These are phyloP conservation scores for Diplosphaera chodatii DNA, from an alignment of 139 green algal species.

Conservation along the genomic window DNA sequence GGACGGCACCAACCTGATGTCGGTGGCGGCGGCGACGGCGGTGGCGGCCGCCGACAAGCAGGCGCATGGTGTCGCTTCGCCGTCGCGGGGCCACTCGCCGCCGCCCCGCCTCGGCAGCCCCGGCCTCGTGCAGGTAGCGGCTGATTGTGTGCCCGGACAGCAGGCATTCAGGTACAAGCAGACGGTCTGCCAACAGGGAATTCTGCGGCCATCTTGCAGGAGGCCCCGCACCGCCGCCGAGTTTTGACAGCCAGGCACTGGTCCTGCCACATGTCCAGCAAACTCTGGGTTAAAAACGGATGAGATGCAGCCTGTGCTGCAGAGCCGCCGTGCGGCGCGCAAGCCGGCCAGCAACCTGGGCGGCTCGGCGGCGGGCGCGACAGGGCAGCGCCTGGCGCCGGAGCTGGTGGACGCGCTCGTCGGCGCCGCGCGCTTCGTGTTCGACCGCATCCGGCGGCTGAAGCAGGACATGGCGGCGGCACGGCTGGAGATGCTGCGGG, in stretches of 20 bases:
- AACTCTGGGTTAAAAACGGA: too few species aligned
- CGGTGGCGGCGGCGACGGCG: too few species aligned
- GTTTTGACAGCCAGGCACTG: too few species aligned
- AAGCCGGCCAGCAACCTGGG: neutral
- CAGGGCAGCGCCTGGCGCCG: neutral
- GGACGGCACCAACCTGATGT: neutral
- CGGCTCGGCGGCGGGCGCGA: neutral
- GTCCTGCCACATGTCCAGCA: too few species aligned
- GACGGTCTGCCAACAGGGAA: too few species aligned
- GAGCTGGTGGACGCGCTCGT: neutral
- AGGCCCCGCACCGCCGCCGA: too few species aligned
- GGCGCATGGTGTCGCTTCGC: too few species aligned
- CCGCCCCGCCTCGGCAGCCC: neutral
- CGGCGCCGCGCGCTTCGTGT: slow-evolving; percentile 17
- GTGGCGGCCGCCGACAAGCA: neutral
- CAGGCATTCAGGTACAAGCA: too few species aligned
- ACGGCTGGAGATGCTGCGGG: slow-evolving; percentile 21
- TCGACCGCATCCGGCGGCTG: slow-evolving; percentile 17
- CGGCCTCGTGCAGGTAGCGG: slow-evolving; percentile 1
- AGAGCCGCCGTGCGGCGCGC: neutral
- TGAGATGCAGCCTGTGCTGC: too few species aligned
- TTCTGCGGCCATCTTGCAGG: too few species aligned
- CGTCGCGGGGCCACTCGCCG: neutral
- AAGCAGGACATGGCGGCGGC: slow-evolving; percentile 15
- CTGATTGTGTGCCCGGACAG: too few species aligned